These are phyloP conservation scores for Eimeria acervulina DNA, from an alignment of 169 alveolate species.

Conservation along the genomic window DNA sequence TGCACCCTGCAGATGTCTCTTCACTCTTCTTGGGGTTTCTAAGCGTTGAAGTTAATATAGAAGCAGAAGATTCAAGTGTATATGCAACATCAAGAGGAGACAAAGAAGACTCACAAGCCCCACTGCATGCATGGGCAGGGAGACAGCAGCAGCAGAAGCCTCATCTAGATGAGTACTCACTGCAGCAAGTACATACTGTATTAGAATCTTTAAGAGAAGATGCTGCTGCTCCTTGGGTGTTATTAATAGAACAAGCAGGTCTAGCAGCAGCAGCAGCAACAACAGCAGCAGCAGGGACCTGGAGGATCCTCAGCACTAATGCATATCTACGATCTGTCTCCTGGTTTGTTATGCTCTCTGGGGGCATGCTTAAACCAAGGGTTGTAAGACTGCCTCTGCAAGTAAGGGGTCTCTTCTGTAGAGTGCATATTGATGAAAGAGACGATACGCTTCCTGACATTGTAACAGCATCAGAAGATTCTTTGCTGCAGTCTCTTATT, in stretches of 20 bases:
- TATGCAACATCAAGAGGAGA: conserved; percentile 52
- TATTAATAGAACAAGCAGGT: conserved; percentile 60
- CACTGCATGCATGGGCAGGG: conserved; percentile 85
- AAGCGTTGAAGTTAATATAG: conserved; percentile 33
- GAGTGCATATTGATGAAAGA: conserved; percentile 54
- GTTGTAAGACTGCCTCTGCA: conserved; percentile 68
- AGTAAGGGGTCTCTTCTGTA: conserved; percentile 54
- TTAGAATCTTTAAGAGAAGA: conserved; percentile 51
- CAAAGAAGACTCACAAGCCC: conserved; percentile 46
- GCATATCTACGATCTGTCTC: conserved; percentile 78
- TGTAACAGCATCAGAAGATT: conserved; percentile 74
- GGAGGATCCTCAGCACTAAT: conserved; percentile 82
- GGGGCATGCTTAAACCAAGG: conserved; percentile 82
- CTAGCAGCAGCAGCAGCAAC: conserved; percentile 32
- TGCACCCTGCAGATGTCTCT: conserved; percentile 76
- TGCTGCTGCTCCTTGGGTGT: conserved; percentile 83
- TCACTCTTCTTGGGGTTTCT: conserved; percentile 49
- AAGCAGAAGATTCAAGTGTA: conserved; percentile 66
- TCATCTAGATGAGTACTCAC: conserved; percentile 73
- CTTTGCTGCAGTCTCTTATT: not conserved
- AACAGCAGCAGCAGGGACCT: conserved; percentile 32
- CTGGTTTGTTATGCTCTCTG: conserved; percentile 77
- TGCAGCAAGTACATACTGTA: conserved; percentile 48
- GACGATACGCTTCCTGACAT: conserved; percentile 68
- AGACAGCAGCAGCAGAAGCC: conserved; percentile 70